phyloP scores from a whole-genome alignment of 768 basidiomycete genomes.

The Serendipita indica region DNA sequence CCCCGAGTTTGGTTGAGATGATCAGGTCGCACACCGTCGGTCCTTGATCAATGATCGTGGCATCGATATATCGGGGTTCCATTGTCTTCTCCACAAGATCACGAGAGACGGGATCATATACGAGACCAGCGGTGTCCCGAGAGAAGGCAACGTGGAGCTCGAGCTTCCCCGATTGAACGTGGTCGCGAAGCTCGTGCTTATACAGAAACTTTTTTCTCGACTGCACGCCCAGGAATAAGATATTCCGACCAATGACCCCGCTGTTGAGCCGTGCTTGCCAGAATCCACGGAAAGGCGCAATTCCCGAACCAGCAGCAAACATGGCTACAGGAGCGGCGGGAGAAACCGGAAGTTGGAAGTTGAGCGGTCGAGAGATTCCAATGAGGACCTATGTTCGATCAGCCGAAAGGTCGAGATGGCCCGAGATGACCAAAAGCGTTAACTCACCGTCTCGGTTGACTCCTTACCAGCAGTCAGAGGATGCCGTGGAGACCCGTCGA shows the following conservation, averaged over 20 bases:
- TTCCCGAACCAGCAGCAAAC: slow-evolving; percentile 33
- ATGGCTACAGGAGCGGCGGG: slow-evolving; percentile 28
- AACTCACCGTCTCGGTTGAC: not conserved
- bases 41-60: not conserved
- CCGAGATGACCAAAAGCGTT: not conserved
- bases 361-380: not conserved
- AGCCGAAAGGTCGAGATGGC: not conserved
- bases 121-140: not conserved
- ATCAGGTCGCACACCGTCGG: not conserved
- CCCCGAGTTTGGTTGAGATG: not conserved
- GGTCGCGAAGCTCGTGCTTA: not conserved
- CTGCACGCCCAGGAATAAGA: not conserved
- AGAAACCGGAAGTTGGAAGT: slow-evolving; percentile 32
- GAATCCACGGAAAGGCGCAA: slow-evolving; percentile 38
- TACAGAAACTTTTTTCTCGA: slow-evolving; percentile 1
- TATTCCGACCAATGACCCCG: not conserved
- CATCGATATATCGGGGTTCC: not conserved
- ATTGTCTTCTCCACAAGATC: not conserved
- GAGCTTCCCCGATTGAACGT: not conserved
- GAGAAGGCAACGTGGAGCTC: not conserved
- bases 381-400: not conserved
- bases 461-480: not conserved
- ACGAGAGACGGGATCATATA: not conserved
- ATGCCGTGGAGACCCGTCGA: not conserved
- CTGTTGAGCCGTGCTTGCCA: slow-evolving; percentile 28